These are phyloP conservation scores for Gastrolobium bilobum DNA, from an alignment of 306 rosid species.

Conservation along the genomic window DNA sequence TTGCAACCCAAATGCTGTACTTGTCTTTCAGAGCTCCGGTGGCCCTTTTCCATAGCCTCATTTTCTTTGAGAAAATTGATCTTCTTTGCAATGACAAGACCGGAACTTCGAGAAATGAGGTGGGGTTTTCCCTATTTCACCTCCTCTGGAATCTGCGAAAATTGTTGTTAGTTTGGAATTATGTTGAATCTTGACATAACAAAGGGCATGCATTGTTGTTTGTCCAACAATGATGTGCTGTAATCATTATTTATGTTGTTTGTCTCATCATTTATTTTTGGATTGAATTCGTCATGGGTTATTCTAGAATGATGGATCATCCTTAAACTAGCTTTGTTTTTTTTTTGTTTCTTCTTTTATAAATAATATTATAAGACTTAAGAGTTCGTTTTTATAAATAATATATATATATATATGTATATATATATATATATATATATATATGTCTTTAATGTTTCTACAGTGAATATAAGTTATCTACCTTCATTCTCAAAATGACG, in stretches of 20 bases:
- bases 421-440: no score
- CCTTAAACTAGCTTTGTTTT: neutral
- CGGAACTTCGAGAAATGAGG: neutral
- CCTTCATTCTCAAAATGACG: no score
- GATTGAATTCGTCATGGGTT: conserved; percentile 42
- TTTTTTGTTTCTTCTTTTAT: no score
- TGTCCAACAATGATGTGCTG: conserved; percentile 17
- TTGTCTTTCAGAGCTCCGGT: conserved; percentile 77
- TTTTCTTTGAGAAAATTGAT: conserved; percentile 17
- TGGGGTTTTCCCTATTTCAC: neutral
- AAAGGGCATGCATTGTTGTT: neutral
- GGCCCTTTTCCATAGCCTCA: conserved; percentile 81
- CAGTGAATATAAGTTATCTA: no score
- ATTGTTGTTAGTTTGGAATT: neutral
- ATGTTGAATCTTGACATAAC: conserved; percentile 10
- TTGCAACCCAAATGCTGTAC: conserved; percentile 69
- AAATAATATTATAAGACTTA: no score
- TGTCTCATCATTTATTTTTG: conserved; percentile 13
- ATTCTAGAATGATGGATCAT: conserved; percentile 33
- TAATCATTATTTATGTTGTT: neutral
- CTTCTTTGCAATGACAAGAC: neutral
- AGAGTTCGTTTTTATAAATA: no score
- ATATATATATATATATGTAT: no score
- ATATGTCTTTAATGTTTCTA: no score
- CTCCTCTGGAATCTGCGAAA: neutral